phyloP scores from a whole-genome alignment of 441 rosid species.

The Pelargonium myrrhifolium region DNA sequence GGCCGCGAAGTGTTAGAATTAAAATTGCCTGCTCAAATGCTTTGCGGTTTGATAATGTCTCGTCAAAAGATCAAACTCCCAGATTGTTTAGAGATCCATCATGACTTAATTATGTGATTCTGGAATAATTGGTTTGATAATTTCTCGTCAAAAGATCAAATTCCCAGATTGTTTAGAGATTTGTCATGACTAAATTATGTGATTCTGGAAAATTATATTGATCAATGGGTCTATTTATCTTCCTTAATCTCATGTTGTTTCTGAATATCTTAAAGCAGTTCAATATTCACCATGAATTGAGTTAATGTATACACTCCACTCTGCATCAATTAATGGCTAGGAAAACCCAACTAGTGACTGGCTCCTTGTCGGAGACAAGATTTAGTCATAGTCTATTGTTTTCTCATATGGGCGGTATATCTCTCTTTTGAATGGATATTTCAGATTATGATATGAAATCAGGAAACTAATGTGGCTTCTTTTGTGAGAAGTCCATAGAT shows the following conservation, averaged over 20 bases:
- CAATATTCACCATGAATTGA: no score
- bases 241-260: no score
- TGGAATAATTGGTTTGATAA: not conserved
- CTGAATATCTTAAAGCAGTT: no score
- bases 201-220: slow-evolving; percentile 9
- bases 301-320: no score
- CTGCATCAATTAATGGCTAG: no score
- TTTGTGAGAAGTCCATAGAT: not conserved
- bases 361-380: no score
- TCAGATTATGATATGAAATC: not conserved
- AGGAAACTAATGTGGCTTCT: not conserved
- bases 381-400: no score
- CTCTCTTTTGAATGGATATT: not conserved
- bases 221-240: no score
- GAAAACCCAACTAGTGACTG: no score
- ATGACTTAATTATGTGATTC: not conserved
- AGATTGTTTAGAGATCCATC: no score
- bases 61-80: not conserved
- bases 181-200: not conserved
- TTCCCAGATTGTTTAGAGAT: not conserved
- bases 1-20: slow-evolving; percentile 8
- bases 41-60: slow-evolving; percentile 2
- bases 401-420: no score
- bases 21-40: not conserved
- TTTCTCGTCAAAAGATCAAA: not conserved